Base-by-base conservation (phyloP, 371 early-diverging fungal genomes). In the Mortierella sp. region DNA sequence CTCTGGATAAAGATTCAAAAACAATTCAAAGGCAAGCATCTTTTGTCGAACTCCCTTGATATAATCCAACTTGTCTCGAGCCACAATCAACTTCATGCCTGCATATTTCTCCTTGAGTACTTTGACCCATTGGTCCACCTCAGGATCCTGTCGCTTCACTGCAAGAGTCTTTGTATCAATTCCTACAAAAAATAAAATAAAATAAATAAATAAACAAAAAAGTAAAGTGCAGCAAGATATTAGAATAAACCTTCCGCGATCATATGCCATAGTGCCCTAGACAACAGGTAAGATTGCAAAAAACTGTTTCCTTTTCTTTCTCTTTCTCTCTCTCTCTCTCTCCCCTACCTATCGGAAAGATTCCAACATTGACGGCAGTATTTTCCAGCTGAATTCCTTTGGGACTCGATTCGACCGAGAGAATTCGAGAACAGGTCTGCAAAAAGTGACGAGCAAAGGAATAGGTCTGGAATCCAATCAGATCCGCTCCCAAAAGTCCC, bases 31-130 rank as follows among this genome's bases (percentile, higher is more conserved):
- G 0, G 94, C 94, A 19, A 90, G 74, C 64, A 98, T 81, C 84
- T 96, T 94, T 64, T 97, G 94, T 14, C 90, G 88, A 14, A 97
- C 95, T 1, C 97, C 97, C 62, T 96, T 95, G 37, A 96, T 93
- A 69, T 92, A 92, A 80, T 98, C 97, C 61, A 93, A 87, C 83
- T 95, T 93, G 81, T 98, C 97, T 29, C 96, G 87, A 7, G 94
- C 97, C 57, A 98, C 89, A 69, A 98, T 88, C 29, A 98, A 82
- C 53, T 88, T 87, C 84, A 92, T 94, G 55, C 90, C 92, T 48
- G 86, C 84, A 74, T 94, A 97, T 73, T 87, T 89, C 61, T 94
- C 90, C 56, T 84, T 83, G 23, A 95, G 77, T 46, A 91, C 84
- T 23, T 85, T 83, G 19, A 93, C 84, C 80, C 88, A 89, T 57